Evolutionary conservation across 1,284 basidiomycete species (phyloP).

Genomic region (Ganoderma resinaceum): DNA sequence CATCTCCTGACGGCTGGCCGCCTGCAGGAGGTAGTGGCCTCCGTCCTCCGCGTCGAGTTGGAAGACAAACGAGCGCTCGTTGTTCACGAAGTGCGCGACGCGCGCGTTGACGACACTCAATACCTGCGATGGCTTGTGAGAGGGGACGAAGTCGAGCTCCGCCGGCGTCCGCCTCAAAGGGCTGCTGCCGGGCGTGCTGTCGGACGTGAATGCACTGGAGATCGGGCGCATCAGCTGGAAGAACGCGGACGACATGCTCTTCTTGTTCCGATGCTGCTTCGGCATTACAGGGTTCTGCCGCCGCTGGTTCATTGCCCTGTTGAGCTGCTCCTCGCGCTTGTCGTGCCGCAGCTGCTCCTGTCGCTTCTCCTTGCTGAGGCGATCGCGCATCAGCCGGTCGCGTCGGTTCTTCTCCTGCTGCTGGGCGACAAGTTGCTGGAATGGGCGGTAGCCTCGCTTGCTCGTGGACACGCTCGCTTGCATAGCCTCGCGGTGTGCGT

Average conservation of each 20-base stretch:
- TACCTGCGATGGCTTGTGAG: constrained; percentile 75
- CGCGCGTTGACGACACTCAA: constrained; percentile 76
- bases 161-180: constrained; percentile 62
- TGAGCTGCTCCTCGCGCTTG: constrained; percentile 74
- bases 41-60: constrained; percentile 86
- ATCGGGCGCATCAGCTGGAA: constrained; percentile 87
- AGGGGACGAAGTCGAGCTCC: constrained; percentile 76
- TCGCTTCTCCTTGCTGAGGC: constrained; percentile 74
- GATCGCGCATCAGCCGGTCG: constrained; percentile 69
- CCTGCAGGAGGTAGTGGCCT: constrained; percentile 80
- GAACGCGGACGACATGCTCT: constrained; percentile 81
- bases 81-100: constrained; percentile 74
- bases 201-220: constrained; percentile 80
- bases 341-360: constrained; percentile 75
- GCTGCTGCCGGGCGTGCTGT: constrained; percentile 52
- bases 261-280: constrained; percentile 82
- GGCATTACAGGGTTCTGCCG: constrained; percentile 58
- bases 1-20: constrained; percentile 71
- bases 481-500: constrained; percentile 68
- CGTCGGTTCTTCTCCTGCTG: constrained; percentile 84
- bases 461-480: constrained; percentile 50
- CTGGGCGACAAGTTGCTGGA: constrained; percentile 62
- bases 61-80: constrained; percentile 82
- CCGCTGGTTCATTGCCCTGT: constrained; percentile 66
- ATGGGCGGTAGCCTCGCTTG: constrained; percentile 68